Evolutionary conservation across 495 filamentous ascomycete species (phyloP), one percentile per base, ranked within the genome.

Genomic region (Aspergillus nidulans): DNA sequence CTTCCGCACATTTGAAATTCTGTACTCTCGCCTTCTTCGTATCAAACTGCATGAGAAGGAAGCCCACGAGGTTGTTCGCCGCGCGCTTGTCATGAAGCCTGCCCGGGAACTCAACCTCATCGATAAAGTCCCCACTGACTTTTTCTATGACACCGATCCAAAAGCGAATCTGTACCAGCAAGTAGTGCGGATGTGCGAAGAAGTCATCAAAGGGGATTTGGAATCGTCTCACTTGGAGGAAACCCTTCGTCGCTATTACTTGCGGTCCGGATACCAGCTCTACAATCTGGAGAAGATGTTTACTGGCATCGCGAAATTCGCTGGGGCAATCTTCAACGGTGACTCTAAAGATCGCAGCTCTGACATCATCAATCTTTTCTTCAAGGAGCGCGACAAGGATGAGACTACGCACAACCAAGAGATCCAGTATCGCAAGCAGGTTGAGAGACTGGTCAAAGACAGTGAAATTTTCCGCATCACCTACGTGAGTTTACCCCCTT

Each of bases 321-420:
- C 85, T 38, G 76, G 88, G 1, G 77, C 74, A 3, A 90, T 95
- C 61, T 84, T 90, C 57, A 85, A 81, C 39, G 81, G 79, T 7
- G 95, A 99, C 56, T 79, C 80, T 24, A 96, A 95, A 66, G 95
- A 99, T 61, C 92, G 90, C 76, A 96, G 87, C 43, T 82, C 85
- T 10, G 91, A 95, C 42, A 89, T 96, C 24, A 83, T 89, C 50
- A 82, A 87, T 57, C 81, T 89, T 15, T 96, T 91, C 77, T 84
- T 91, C 61, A 83, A 83, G 61, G 89, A 91, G 67, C 85, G 90
- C 1, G 82, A 87, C 43, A 85, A 85, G 62, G 85, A 89, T 5
- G 84, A 88, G 64, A 96, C 89, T 0, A 94, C 90, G 16, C 88
- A 88, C 57, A 82, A 88, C 58, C 83, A 85, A 9, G 92, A 96